Evolutionary conservation across 2,329 filamentous ascomycete genomes (phyloP).

Genomic region (Pyricularia sp.): DNA sequence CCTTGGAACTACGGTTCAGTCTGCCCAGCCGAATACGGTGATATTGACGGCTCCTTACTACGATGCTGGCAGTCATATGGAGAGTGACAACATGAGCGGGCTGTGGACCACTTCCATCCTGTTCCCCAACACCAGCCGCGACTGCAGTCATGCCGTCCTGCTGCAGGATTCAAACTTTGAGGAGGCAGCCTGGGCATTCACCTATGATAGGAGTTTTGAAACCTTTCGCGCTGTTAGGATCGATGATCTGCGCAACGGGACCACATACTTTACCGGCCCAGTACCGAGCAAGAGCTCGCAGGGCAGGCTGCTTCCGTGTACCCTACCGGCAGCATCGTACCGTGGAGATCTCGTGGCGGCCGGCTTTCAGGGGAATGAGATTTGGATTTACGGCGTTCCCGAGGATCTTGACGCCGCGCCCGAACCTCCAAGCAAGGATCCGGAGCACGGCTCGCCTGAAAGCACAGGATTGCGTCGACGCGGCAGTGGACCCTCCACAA

Average conservation of each 20-base stretch:
- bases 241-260: conserved; percentile 62
- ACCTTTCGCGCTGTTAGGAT: conserved; percentile 66
- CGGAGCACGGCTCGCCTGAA: conserved; percentile 13
- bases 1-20: conserved; percentile 58
- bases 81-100: conserved; percentile 55
- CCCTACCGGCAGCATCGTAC: conserved; percentile 55
- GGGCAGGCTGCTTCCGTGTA: conserved; percentile 52
- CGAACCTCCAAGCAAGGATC: conserved; percentile 19
- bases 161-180: conserved; percentile 47
- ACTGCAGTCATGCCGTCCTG: conserved; percentile 65
- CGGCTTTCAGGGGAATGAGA: conserved; percentile 56
- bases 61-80: conserved; percentile 53
- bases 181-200: conserved; percentile 64
- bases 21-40: conserved; percentile 54
- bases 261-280: conserved; percentile 68
- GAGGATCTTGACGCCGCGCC: conserved; percentile 52
- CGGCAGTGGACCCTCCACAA: conserved; percentile 27
- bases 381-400: conserved; percentile 72
- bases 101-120: conserved; percentile 80
- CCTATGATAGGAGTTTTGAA: conserved; percentile 64
- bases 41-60: conserved; percentile 71
- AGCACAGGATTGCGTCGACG: conserved; percentile 20
- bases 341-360: conserved; percentile 60
- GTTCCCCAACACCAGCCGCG: conserved; percentile 67
- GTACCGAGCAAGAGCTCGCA: conserved; percentile 36